Evolutionary conservation across 176 grass and related monocot genomes (phyloP), one percentile per base, ranked within the genome.

Genomic region (Oryza officinalis): DNA sequence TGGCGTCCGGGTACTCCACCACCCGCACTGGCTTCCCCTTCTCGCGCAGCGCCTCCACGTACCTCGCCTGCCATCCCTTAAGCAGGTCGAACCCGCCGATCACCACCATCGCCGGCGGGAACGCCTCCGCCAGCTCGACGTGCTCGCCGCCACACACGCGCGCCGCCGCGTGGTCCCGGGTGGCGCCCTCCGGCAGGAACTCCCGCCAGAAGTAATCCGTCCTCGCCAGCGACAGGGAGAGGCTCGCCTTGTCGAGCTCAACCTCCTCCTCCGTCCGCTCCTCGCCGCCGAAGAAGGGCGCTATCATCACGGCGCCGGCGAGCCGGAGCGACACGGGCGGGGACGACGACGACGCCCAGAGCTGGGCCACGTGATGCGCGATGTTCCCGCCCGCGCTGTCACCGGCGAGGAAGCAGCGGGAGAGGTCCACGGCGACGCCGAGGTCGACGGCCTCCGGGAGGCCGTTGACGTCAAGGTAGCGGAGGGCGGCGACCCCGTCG

Each of bases 351-450:
- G 61, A 8, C 0, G 90, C 60, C 92, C 92, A 94, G 11, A 90
- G 65, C 18, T 77, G 76, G 4, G 92, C 86, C 38, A 94, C 90
- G 79, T 97, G 94, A 65, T 97, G 92, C n/a, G 20, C 69, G 74
- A 94, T 91, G 81, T 87, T 94, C 26, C 89, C 94, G 26, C 94
- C 94, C 11, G 94, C 90, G 69, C 89, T 92, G 76, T 97, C 94
- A 1, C 92, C 92, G 2, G 69, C 84, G 44, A 97, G 80, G 82
- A 94, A 94, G 81, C 81, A 78, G 37, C 27, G 63, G 65, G 85
- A 80, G 50, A 94, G 86, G 82, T 91, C 86, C 27, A 82, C 69
- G 22, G 30, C 76, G 31, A 25, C 80, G 71, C 41, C 71, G 60
- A 67, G 27, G 0, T 18, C 74, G 0, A 32, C 40, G 10, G 40